Conservation (phyloP, 1,284 basidiomycete species). For the Puccinia coronata region DNA sequence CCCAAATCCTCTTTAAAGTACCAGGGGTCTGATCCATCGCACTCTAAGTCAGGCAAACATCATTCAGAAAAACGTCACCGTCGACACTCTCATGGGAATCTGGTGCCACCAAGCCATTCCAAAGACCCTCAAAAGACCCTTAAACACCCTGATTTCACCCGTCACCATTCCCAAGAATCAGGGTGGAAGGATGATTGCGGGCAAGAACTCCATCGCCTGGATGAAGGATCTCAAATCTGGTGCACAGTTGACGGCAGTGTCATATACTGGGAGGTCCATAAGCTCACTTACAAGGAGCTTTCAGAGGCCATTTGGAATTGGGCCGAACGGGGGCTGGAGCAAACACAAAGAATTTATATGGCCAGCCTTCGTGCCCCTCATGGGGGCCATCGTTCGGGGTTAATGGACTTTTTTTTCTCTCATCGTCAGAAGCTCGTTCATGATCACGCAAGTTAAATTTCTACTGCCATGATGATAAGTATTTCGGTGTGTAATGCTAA, state of each 20-base stretch:
- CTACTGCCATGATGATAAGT: neutral
- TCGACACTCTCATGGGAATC: neutral
- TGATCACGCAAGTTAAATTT: conserved; percentile 23
- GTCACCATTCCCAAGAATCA: neutral
- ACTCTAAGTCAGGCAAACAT: conserved; percentile 5
- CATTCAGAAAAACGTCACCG: neutral
- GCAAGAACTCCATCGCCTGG: conserved; percentile 21
- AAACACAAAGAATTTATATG: conserved; percentile 18
- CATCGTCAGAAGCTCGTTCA: conserved; percentile 36
- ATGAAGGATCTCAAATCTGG: conserved; percentile 32
- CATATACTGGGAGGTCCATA: conserved; percentile 35
- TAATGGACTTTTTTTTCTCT: conserved; percentile 34
- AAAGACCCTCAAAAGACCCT: neutral
- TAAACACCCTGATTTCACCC: neutral
- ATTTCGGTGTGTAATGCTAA: neutral
- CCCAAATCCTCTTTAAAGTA: neutral
- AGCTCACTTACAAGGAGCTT: conserved; percentile 26
- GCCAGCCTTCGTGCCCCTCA: conserved; percentile 19
- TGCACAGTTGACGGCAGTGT: conserved; percentile 18
- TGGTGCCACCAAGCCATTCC: neutral
- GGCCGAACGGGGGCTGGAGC: conserved; percentile 32
- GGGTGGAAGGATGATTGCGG: neutral
- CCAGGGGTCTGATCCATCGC: neutral
- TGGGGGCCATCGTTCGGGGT: conserved; percentile 26
- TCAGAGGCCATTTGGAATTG: conserved; percentile 32